These are phyloP conservation scores for Sarcodon sp. DNA, from an alignment of 768 basidiomycete genomes.

Conservation along the genomic window DNA sequence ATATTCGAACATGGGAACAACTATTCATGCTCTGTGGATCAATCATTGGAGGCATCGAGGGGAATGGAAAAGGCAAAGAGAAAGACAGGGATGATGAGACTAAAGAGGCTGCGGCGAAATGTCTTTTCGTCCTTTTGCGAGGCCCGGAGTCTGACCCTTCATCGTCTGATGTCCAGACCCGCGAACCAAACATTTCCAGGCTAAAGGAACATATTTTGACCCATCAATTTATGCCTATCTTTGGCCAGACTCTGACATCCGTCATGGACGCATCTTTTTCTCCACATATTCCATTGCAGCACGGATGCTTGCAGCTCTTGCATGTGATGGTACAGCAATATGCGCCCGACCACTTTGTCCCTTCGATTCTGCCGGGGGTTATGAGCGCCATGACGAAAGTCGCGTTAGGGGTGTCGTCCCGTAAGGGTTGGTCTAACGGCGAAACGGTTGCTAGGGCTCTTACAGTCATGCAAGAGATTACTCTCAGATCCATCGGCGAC, in stretches of 20 bases:
- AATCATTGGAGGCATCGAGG: constrained; percentile 49
- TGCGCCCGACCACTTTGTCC: constrained; percentile 37
- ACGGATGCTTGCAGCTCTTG: constrained; percentile 45
- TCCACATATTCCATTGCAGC: constrained; percentile 46
- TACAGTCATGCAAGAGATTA: constrained; percentile 36
- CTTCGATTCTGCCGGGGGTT: constrained; percentile 74
- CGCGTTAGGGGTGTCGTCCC: constrained; percentile 37
- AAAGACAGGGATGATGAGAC: constrained; percentile 73
- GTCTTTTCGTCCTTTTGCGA: constrained; percentile 52
- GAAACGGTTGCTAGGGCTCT: constrained; percentile 50
- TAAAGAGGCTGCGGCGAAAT: constrained; percentile 57
- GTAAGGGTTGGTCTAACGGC: constrained; percentile 63
- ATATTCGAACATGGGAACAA: constrained; percentile 69
- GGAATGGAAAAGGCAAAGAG: constrained; percentile 59
- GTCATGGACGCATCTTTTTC: constrained; percentile 51
- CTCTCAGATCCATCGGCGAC: constrained; percentile 53
- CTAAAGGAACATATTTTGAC: constrained; percentile 27
- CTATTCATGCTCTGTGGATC: constrained; percentile 66
- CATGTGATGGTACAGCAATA: constrained; percentile 35
- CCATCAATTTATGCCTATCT: constrained; percentile 51
- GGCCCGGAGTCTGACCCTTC: constrained; percentile 31
- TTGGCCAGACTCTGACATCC: constrained; percentile 74
- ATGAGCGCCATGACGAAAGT: constrained; percentile 68
- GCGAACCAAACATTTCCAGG: constrained; percentile 16
- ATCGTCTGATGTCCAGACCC: constrained; percentile 11